Evolutionary conservation across 1,284 basidiomycete genomes (phyloP), one percentile per base, ranked within the genome.

Genomic region (Schizophyllum commune): DNA sequence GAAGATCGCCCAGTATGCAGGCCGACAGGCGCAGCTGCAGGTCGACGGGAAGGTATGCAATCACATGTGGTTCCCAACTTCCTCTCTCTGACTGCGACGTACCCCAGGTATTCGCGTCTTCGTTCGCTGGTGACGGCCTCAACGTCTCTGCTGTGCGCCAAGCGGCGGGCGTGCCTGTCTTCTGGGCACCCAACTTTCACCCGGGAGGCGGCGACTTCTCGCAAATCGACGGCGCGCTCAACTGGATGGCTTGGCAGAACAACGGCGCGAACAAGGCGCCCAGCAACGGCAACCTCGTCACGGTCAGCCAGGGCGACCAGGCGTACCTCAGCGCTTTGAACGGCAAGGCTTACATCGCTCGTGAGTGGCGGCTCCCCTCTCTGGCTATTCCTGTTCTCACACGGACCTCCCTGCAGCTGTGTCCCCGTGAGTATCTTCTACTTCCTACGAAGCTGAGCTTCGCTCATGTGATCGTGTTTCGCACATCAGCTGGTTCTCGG

Each of bases 261-360:
- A 62, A 69, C 52, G 68, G 68, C 9, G 57, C 63, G 17, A 69
- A 69, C 56, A 68, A 67, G 56, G 68, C 68, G 0, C 68, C 67
- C 9, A 64, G 60, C 8, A 52, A 22, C 13, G 61, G 62, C 6
- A 56, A 39, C 32, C 54, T 55, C n/a, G 60, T 68, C 22, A 72
- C 71, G 17, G 69, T 69, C n/a, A 66, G 65, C n/a, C 63, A 67
- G 22, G 72, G 69, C 0, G 72, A 72, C 56, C 63, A 68, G 32
- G 56, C 59, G 1, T 70, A 70, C 55, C 19, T 61, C 6, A 62
- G 64, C 19, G 39, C 62, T 2, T 63, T 69, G 8, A 56, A 32
- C 11, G 56, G 68, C 27, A 68, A 68, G 51, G 70, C 68, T 11
- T 75, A 73, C 59, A 71, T 77, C 58, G 73, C 78, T 62, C 71